A percentile compares a stretch with the other conserved stretches of the same genome.
phyloP scores from a whole-genome alignment of 2,329 filamentous ascomycete genomes.

The Leptodontidium sp. region DNA sequence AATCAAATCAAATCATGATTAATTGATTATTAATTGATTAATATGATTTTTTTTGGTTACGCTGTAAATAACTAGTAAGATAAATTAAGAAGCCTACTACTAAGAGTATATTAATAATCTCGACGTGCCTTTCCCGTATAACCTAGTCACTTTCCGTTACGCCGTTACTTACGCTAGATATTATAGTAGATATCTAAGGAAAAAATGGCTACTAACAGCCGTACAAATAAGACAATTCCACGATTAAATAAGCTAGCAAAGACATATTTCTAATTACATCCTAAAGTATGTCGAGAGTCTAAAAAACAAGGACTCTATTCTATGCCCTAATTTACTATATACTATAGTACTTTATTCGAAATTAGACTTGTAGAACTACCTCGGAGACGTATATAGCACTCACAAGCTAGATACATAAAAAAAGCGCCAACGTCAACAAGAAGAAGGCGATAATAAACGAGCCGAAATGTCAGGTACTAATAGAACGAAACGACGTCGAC shows the following conservation, averaged over 20 bases:
- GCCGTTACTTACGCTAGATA: constrained; percentile 28
- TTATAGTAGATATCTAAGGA: constrained; percentile 23
- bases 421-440: constrained; percentile 22
- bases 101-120: constrained; percentile 33
- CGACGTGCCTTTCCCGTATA: constrained; percentile 30
- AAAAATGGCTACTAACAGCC: constrained; percentile 22
- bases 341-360: constrained; percentile 28
- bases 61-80: constrained; percentile 26
- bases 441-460: constrained; percentile 27
- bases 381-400: constrained; percentile 29
- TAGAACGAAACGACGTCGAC: constrained; percentile 26
- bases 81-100: constrained; percentile 29
- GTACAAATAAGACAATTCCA: constrained; percentile 12
- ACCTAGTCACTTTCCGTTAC: constrained; percentile 25
- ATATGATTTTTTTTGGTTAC: not conserved
- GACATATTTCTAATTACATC: constrained; percentile 26
- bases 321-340: constrained; percentile 27
- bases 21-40: too few relatives aligned
- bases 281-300: constrained; percentile 25
- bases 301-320: constrained; percentile 25
- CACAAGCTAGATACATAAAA: constrained; percentile 23
- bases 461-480: constrained; percentile 18
- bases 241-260: constrained; percentile 21
- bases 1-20: not conserved
- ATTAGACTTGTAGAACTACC: constrained; percentile 28